Base-by-base conservation (phyloP, 2,329 filamentous ascomycete species). In the Chaetomium globosum region DNA sequence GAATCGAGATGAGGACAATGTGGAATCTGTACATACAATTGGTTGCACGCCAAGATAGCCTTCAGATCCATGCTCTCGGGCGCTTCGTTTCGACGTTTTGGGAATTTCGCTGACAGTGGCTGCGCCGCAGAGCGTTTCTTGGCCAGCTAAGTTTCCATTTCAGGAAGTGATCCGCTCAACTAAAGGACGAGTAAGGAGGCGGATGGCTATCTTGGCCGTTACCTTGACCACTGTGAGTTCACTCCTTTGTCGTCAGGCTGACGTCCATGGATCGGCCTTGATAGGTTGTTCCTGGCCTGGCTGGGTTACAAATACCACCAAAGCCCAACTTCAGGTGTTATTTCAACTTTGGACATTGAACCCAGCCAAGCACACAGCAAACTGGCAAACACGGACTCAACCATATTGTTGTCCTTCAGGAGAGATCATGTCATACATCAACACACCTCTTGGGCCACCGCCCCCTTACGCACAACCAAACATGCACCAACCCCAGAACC, bases 121-220 rank as follows among this genome's bases (percentile, higher is more conserved):
- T 48, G 55, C 48, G 55, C 13, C 16, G 3, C 31, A 8, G 33
- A 16, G 21, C 43, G 13, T 75, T 31, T 77, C 61, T 53, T 60
- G 48, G 58, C 48, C 58, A 12, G 9, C 19, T 28, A 30, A 53
- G 3, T 53, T 53, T 36, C 58, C 58, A 4, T 60, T 60, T 53
- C 48, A 31, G 58, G 58, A 53, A 26, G n/a, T 36, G 26, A 23
- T 43, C 30, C 12, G 10, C 39, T 7, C 39, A 1, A 7, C 13
- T 16, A 19, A 1, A 19, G 13, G 39, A 6, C 39, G 39, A 43
- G 39, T 5, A 43, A 7, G 16, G 39, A n/a, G 39, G 39, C 39
- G 16, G 5, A 28, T 12, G n/a, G 19, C 46, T 23, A n/a, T 23
- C 46, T 48, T 48, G 19, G 28, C 52, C 28, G 13, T 30, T 26